A percentile compares a stretch with the other conserved stretches of the same genome.
phyloP scores from a whole-genome alignment of 2,329 filamentous ascomycete species.

The Calonectria leucothoes region DNA sequence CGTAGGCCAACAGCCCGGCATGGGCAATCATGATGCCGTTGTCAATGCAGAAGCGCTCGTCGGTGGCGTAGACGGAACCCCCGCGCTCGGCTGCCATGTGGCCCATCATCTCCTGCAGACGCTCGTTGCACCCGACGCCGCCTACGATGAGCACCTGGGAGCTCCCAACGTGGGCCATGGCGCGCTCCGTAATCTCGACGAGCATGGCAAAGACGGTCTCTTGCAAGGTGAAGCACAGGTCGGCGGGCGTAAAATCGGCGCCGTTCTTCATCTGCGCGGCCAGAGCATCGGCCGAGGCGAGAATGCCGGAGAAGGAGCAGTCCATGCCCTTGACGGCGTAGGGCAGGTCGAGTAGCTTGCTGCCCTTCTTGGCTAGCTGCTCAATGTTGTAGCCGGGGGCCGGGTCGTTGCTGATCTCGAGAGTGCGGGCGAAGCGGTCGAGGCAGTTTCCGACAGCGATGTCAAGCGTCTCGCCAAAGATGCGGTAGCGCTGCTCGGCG shows the following conservation, averaged over 20 bases:
- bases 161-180: conserved; percentile 97
- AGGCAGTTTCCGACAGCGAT: conserved; percentile 98
- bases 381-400: conserved; percentile 99
- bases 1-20: conserved; percentile 87
- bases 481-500: conserved; percentile 92
- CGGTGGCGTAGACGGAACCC: conserved; percentile 92
- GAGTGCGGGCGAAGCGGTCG: conserved; percentile 91
- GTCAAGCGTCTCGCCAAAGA: conserved; percentile 97
- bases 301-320: conserved; percentile 92
- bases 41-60: conserved; percentile 98
- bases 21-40: conserved; percentile 99
- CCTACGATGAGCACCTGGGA: conserved; percentile 94
- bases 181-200: conserved; percentile 97
- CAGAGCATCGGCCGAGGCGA: conserved; percentile 84
- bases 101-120: conserved; percentile 98
- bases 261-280: conserved; percentile 72
- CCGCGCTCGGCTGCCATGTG: conserved; percentile 90
- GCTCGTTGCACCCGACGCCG: conserved; percentile 94
- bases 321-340: conserved; percentile 99
- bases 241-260: conserved; percentile 78
- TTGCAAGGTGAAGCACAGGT: conserved; percentile 94
- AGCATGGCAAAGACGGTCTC: conserved; percentile 98
- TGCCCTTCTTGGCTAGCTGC: conserved; percentile 83
- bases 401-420: conserved; percentile 93
- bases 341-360: conserved; percentile 84